A percentile compares a stretch with the other conserved stretches of the same genome.
These are phyloP conservation scores for Leptodermis oblonga DNA, from an alignment of 257 asterid genomes.

Conservation along the genomic window DNA sequence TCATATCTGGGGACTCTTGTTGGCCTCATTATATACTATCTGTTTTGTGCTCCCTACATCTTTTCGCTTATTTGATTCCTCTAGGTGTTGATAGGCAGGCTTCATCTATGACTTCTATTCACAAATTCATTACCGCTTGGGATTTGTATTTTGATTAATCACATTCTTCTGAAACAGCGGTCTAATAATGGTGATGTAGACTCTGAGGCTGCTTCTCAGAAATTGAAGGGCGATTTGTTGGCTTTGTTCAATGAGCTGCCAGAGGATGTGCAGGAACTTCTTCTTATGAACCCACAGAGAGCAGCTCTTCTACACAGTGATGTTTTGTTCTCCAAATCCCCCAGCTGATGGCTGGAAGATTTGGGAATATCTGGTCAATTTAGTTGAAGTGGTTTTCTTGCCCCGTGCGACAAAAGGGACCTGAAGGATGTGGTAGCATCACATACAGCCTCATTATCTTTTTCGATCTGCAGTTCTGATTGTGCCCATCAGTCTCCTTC, in stretches of 20 bases:
- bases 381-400: constrained; percentile 10
- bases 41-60: background rate
- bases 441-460: constrained; percentile 14
- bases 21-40: background rate
- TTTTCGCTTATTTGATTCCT: background rate
- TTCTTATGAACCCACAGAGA: constrained; percentile 73
- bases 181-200: constrained; percentile 53
- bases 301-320: constrained; percentile 49
- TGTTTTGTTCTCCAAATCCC: constrained; percentile 24
- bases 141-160: constrained; percentile 2
- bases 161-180: constrained; percentile 35
- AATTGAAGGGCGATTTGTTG: constrained; percentile 74
- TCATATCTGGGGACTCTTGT: background rate
- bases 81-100: background rate
- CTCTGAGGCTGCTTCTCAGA: constrained; percentile 51
- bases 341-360: constrained; percentile 35
- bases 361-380: constrained; percentile 13
- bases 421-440: constrained; percentile 17
- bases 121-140: background rate
- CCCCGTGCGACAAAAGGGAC: constrained; percentile 7
- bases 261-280: constrained; percentile 76
- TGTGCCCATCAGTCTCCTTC: constrained; percentile 24
- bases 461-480: constrained; percentile 20
- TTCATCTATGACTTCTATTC: background rate
- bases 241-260: constrained; percentile 68